These are phyloP conservation scores for Penstemon davidsonii DNA, from an alignment of 257 asterid genomes.

Conservation along the genomic window DNA sequence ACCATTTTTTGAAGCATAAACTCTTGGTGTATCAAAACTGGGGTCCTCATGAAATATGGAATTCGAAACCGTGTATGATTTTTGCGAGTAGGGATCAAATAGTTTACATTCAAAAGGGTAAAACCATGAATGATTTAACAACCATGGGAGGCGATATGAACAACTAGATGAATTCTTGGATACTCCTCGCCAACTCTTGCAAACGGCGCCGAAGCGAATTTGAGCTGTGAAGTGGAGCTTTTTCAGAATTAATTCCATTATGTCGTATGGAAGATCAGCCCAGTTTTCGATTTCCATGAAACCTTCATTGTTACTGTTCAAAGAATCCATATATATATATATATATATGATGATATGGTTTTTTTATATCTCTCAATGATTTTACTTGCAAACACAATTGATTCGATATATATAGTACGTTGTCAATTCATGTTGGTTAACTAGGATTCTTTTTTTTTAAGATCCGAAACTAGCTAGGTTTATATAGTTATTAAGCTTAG, in stretches of 20 bases:
- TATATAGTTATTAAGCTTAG: too few relatives aligned
- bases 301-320: too few relatives aligned
- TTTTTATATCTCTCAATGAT: too few relatives aligned
- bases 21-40: too few relatives aligned
- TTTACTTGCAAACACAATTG: too few relatives aligned
- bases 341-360: too few relatives aligned
- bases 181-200: not conserved
- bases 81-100: not conserved
- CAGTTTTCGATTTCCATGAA: not conserved
- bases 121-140: not conserved
- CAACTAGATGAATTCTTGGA: not conserved
- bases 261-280: not conserved
- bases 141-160: not conserved
- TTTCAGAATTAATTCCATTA: not conserved
- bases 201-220: not conserved
- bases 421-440: too few relatives aligned
- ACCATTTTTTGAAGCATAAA: slow-evolving; percentile 8
- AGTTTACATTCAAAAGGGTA: slow-evolving; percentile 7
- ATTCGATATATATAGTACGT: too few relatives aligned
- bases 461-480: too few relatives aligned
- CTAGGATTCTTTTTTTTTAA: too few relatives aligned
- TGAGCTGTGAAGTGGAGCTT: not conserved
- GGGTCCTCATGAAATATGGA: too few relatives aligned
- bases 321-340: too few relatives aligned
- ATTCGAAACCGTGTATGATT: not conserved